Conservation (phyloP, 2,329 filamentous ascomycete genomes). For the Neoscytalidium dimidiatum region DNA sequence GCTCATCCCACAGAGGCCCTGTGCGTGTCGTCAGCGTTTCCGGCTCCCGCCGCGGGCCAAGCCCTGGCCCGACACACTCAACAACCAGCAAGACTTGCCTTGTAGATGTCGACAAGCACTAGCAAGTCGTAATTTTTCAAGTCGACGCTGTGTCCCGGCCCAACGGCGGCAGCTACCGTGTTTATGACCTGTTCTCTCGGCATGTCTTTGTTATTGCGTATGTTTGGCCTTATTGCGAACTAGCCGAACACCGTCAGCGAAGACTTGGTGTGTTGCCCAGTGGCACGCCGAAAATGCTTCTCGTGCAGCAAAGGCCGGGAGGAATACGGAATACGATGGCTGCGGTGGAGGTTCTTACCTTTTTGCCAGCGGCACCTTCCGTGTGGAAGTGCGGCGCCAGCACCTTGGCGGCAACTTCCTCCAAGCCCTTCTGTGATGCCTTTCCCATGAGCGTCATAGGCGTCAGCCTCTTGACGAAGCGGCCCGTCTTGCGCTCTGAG, state of each 20-base stretch:
- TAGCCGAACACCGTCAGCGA: constrained; percentile 36
- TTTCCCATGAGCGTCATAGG: constrained; percentile 63
- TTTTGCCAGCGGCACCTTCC: constrained; percentile 50
- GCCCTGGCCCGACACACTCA: not conserved
- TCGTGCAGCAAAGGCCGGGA: not conserved
- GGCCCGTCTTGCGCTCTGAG: constrained; percentile 54
- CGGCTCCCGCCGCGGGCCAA: not conserved
- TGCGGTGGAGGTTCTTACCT: constrained; percentile 45
- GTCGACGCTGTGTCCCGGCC: constrained; percentile 71
- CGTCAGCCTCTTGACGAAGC: constrained; percentile 62
- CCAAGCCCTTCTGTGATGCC: constrained; percentile 68
- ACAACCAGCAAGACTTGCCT: constrained; percentile 55
- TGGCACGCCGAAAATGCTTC: not conserved
- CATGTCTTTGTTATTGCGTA: constrained; percentile 71
- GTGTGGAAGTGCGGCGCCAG: constrained; percentile 65
- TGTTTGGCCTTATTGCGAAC: constrained; percentile 83
- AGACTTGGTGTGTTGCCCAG: not conserved
- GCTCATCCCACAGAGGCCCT: constrained; percentile 78
- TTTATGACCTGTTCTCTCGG: constrained; percentile 71
- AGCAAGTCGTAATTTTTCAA: constrained; percentile 77
- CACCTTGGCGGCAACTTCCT: constrained; percentile 64
- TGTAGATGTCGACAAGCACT: constrained; percentile 77
- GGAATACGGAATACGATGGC: not conserved
- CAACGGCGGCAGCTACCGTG: constrained; percentile 66
- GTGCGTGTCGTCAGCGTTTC: constrained; percentile 24